These are phyloP conservation scores for Colletotrichum sp. DNA, from an alignment of 2,329 filamentous ascomycete genomes.

Conservation along the genomic window DNA sequence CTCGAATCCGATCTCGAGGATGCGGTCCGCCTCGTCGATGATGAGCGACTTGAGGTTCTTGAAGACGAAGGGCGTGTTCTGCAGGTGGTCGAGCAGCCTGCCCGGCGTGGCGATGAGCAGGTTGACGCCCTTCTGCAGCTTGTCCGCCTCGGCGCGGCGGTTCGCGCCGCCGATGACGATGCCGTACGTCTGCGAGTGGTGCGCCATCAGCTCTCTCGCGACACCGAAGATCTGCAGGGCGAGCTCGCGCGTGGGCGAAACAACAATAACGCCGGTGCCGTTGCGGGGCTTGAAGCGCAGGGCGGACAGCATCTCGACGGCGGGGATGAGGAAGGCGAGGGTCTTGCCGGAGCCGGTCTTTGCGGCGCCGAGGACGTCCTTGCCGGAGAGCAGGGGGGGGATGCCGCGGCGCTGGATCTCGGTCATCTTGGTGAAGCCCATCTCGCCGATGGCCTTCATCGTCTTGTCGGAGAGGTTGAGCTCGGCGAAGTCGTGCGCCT, in stretches of 20 bases:
- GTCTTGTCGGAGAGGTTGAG: slow-evolving; percentile 88
- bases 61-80: slow-evolving; percentile 90
- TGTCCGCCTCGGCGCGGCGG: slow-evolving; percentile 86
- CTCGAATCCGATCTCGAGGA: slow-evolving; percentile 96
- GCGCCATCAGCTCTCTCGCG: slow-evolving; percentile 87
- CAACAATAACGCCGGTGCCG: slow-evolving; percentile 88
- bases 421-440: slow-evolving; percentile 96
- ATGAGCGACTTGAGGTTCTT: slow-evolving; percentile 92
- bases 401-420: slow-evolving; percentile 90
- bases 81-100: slow-evolving; percentile 88
- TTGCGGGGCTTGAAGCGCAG: slow-evolving; percentile 95
- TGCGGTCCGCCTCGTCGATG: slow-evolving; percentile 96
- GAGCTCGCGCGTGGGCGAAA: slow-evolving; percentile 91
- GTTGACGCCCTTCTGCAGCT: slow-evolving; percentile 93
- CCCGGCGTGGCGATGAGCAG: slow-evolving; percentile 93
- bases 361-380: slow-evolving; percentile 91
- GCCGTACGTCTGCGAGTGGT: slow-evolving; percentile 93
- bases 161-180: slow-evolving; percentile 98
- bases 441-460: slow-evolving; percentile 83
- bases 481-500: slow-evolving; percentile 76
- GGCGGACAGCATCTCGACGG: slow-evolving; percentile 88
- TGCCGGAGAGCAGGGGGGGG: slow-evolving; percentile 84
- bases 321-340: slow-evolving; percentile 90
- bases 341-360: slow-evolving; percentile 98
- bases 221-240: slow-evolving; percentile 97